These are phyloP conservation scores for Thielaviopsis populi DNA, from an alignment of 2,329 filamentous ascomycete genomes.

Conservation along the genomic window DNA sequence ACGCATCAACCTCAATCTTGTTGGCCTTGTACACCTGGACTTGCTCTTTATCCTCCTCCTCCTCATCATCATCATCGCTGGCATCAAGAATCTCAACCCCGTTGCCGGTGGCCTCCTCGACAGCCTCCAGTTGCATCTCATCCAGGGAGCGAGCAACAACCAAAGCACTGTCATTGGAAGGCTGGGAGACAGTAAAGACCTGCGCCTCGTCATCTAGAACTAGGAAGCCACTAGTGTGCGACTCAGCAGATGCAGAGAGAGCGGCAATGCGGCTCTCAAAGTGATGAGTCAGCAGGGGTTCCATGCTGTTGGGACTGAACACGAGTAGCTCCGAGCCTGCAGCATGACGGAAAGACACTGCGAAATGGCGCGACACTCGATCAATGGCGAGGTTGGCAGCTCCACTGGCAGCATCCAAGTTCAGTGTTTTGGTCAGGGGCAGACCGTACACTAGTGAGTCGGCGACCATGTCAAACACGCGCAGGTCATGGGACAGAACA, in stretches of 20 bases:
- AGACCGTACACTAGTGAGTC: slow-evolving; percentile 58
- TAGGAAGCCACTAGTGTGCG: slow-evolving; percentile 51
- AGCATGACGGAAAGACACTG: slow-evolving; percentile 38
- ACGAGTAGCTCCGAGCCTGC: slow-evolving; percentile 45
- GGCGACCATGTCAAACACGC: slow-evolving; percentile 71
- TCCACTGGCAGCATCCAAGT: slow-evolving; percentile 27
- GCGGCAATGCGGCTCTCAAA: slow-evolving; percentile 47
- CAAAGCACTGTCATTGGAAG: slow-evolving; percentile 38
- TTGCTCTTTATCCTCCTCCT: slow-evolving; percentile 24
- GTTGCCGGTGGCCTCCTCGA: slow-evolving; percentile 21
- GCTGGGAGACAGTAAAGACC: slow-evolving; percentile 48
- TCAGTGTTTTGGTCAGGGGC: slow-evolving; percentile 30
- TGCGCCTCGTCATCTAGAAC: slow-evolving; percentile 62
- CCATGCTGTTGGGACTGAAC: slow-evolving; percentile 46
- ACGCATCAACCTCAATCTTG: slow-evolving; percentile 20
- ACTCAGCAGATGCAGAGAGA: slow-evolving; percentile 34
- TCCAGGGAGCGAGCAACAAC: slow-evolving; percentile 40
- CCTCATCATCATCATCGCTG: slow-evolving; percentile 29
- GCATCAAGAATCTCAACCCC: slow-evolving; percentile 25
- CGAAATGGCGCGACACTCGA: slow-evolving; percentile 46
- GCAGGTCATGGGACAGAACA: slow-evolving; percentile 55
- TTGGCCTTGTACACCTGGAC: neutral
- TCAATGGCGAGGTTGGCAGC: slow-evolving; percentile 60
- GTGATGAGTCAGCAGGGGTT: slow-evolving; percentile 43
- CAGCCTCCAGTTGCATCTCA: slow-evolving; percentile 35